Conservation (phyloP, 1,284 basidiomycete genomes). For the Papiliotrema flavescens region DNA sequence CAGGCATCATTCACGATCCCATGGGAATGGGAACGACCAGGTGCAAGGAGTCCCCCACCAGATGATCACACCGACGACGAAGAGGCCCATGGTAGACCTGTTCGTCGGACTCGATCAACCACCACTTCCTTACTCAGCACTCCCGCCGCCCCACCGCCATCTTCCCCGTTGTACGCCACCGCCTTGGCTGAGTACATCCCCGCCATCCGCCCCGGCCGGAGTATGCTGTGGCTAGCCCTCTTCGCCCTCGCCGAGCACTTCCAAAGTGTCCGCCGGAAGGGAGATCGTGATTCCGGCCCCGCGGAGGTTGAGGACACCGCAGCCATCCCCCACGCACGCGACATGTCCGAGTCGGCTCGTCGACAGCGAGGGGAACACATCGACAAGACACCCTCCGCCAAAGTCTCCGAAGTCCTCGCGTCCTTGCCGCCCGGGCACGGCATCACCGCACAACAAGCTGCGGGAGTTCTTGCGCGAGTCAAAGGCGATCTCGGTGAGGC, state of each 20-base stretch:
- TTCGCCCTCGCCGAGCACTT: constrained; percentile 46
- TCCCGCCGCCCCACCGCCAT: constrained; percentile 11
- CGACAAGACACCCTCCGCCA: constrained; percentile 1
- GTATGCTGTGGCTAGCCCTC: constrained; percentile 43
- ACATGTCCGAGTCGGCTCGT: constrained; percentile 34
- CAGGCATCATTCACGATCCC: constrained; percentile 7
- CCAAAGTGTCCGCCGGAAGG: constrained; percentile 34
- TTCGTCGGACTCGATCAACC: constrained; percentile 19
- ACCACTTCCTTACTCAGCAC: constrained; percentile 13
- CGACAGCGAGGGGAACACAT: constrained; percentile 31
- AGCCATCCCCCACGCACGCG: constrained; percentile 35
- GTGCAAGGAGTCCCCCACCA: not conserved
- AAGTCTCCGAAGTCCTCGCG: constrained; percentile 19
- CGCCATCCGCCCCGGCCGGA: constrained; percentile 21
- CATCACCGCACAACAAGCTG: constrained; percentile 15
- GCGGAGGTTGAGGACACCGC: constrained; percentile 37
- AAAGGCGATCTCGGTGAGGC: constrained; percentile 38
- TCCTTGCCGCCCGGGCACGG: constrained; percentile 34
- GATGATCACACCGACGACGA: not conserved
- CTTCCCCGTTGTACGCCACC: constrained; percentile 13
- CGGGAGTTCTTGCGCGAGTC: constrained; percentile 25
- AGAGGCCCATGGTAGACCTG: constrained; percentile 1
- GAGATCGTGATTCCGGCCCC: constrained; percentile 32
- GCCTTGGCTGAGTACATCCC: constrained; percentile 25
- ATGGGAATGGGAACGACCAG: not conserved